Evolutionary conservation across 2,329 filamentous ascomycete genomes (phyloP), one percentile per base, ranked within the genome.

Genomic region (Tolypocladium endophyticum): DNA sequence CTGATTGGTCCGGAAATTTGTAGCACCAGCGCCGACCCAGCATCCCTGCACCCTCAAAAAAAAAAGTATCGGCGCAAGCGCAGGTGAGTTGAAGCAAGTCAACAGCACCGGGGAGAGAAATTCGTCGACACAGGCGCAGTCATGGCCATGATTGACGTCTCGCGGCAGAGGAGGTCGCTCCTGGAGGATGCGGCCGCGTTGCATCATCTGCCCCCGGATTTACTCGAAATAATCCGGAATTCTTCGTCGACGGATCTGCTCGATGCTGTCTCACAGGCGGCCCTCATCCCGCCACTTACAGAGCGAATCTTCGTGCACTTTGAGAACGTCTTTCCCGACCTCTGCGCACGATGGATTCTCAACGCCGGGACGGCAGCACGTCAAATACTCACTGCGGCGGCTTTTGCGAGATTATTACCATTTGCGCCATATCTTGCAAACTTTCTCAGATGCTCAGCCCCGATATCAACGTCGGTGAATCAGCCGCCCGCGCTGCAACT

Each of bases 371-470:
- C 70, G 50, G 69, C 72, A 63, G 59, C 71, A 67, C 65, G 73
- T 73, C 66, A 73, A 72, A 66, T 72, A 67, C 59, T 74, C 39
- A 66, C 87, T 58, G 81, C 93, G 63, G 81, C 87, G 59, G 87
- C 89, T 38, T 89, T 96, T 75, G 88, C 89, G 62, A 83, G 89
- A 68, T 81, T 96, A 63, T 73, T 97, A 66, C 90, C 91, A 23
- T 87, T 94, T 77, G 89, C 89, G 64, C 89, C 91, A 57, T 85
- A 93, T 70, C 79, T 97, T 52, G 85, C 87, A 58, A 82, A 86
- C 61, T 90, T 92, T 71, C 81, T 90, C 62, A 82, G 87, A 73
- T 77, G 78, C 68, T 45, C 67, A n/a, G 55, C 56, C n/a, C 59
- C 54, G 38, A 23, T 45, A 28, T 47, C 59, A 28, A 25, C 55